Evolutionary conservation across 192 early-diverging fungal species (phyloP).

Genomic region (Oehlia diaphana): DNA sequence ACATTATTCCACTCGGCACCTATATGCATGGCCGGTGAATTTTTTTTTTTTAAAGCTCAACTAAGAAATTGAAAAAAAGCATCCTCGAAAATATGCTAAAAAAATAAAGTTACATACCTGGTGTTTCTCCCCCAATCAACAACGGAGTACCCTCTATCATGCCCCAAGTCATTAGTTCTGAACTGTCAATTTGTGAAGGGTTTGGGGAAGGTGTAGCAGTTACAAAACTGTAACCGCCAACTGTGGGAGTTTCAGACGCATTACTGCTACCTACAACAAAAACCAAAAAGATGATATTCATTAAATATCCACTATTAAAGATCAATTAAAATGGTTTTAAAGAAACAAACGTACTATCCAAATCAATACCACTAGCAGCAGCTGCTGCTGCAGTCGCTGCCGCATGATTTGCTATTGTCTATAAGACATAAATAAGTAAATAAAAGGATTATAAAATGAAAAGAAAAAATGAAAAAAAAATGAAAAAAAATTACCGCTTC

Average conservation of each 20-base stretch:
- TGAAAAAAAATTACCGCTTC: conserved; percentile 30
- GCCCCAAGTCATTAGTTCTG: conserved; percentile 84
- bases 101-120: conserved; percentile 29
- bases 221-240: conserved; percentile 63
- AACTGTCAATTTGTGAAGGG: conserved; percentile 65
- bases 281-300: no score
- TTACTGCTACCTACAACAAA: background rate
- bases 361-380: background rate
- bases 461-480: no score
- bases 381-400: conserved; percentile 24
- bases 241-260: conserved; percentile 47
- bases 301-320: no score
- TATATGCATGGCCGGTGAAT: background rate
- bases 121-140: conserved; percentile 56
- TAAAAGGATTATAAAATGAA: background rate
- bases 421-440: background rate
- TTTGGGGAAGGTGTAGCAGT: conserved; percentile 65
- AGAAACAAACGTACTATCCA: background rate
- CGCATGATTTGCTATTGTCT: conserved; percentile 27
- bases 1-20: background rate
- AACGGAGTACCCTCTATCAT: conserved; percentile 79
- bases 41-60: background rate
- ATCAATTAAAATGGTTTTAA: no score
- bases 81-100: background rate
- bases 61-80: background rate